Base-by-base conservation (phyloP, 176 grass and related monocot species). In the Zea luxurians region DNA sequence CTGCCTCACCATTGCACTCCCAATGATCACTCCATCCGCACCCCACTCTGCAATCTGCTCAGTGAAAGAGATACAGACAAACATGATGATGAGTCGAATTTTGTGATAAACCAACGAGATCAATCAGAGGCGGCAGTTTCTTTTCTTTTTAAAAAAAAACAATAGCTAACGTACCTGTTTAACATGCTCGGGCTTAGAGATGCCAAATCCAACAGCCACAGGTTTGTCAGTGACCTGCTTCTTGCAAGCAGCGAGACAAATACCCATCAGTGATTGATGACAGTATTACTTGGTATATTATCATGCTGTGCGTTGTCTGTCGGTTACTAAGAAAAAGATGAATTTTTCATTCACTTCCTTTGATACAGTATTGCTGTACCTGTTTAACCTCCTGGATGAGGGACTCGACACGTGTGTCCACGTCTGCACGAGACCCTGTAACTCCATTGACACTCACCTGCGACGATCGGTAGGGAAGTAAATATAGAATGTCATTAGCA, bases 161-260 rank as follows among this genome's bases (percentile, higher is more conserved):
- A n/a, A n/a, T n/a, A n/a, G n/a, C n/a, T n/a, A n/a, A n/a, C n/a
- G n/a, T n/a, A n/a, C n/a, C n/a, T n/a, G n/a, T n/a, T n/a, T 83
- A 59, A 89, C 88, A 60, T 93, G 93, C 17, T 89, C 93, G 0
- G 91, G 91, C 2, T 61, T 89, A 1, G 91, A 93, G 83, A 97
- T 93, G 17, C 94, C 91, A 82, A 97, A 97, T n/a, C 93, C 93
- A 83, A 93, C 93, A 46, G 91, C 89, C 45, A 97, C 91, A 68
- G 91, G 78, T 85, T 88, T 97, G 64, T 73, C 69, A 35, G 86
- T 89, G 71, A 73, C 80, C 93, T 89, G 86, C 50, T n/a, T n/a
- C n/a, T n/a, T n/a, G n/a, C n/a, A n/a, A n/a, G n/a, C n/a, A n/a
- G n/a, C n/a, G n/a, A 54, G 7, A 6, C 15, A 54, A 54, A 54